Evolutionary conservation across 1,139 yeast species (phyloP).

Genomic region (Meyerozyma guilliermondii): DNA sequence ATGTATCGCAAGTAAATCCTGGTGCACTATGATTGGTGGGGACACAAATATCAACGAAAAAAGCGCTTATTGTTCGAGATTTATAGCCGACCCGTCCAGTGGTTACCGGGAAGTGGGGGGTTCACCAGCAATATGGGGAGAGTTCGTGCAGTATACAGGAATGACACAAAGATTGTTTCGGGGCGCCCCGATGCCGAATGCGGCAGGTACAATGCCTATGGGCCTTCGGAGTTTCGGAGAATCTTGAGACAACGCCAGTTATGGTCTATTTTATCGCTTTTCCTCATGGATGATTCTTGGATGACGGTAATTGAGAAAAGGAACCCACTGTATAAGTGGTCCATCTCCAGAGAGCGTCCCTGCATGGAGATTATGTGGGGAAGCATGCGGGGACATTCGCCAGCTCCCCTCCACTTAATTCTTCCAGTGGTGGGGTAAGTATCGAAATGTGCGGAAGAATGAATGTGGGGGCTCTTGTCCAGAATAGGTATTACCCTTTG

Average conservation of each 20-base stretch:
- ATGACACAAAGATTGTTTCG: slow-evolving; percentile 1
- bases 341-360: not conserved
- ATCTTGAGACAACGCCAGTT: too few relatives aligned
- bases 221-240: too few relatives aligned
- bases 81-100: not conserved
- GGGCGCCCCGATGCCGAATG: not conserved
- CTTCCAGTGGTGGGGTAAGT: not conserved
- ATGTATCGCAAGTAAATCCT: not conserved
- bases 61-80: not conserved
- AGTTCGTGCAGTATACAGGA: not conserved
- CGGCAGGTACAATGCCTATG: not conserved
- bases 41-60: not conserved
- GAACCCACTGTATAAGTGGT: not conserved
- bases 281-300: too few relatives aligned
- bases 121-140: not conserved
- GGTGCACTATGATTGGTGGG: not conserved
- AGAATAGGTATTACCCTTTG: too few relatives aligned
- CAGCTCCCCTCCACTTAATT: not conserved
- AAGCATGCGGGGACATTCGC: not conserved
- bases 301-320: not conserved
- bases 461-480: too few relatives aligned
- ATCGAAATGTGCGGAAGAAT: not conserved
- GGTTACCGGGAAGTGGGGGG: not conserved
- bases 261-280: too few relatives aligned
- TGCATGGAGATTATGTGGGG: not conserved